phyloP scores from a whole-genome alignment of 768 basidiomycete genomes.

The Rickenella mellea region DNA sequence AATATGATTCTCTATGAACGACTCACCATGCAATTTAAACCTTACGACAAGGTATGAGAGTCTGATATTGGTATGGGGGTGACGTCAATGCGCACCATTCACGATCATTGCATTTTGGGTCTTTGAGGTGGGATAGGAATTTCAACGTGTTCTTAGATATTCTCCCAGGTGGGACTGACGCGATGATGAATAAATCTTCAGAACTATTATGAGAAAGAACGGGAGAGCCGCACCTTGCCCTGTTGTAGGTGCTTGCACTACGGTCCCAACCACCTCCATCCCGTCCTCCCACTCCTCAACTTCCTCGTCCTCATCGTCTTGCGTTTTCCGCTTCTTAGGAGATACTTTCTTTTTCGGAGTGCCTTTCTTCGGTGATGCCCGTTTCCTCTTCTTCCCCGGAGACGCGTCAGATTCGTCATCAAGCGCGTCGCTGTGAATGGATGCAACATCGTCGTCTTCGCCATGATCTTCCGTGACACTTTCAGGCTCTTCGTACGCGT shows the following conservation, averaged over 20 bases:
- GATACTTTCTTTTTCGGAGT: conserved; percentile 12
- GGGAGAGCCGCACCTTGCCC: conserved; percentile 51
- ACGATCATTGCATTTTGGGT: conserved; percentile 76
- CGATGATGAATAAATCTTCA: conserved; percentile 1
- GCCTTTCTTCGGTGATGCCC: conserved; percentile 9
- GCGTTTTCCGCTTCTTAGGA: conserved; percentile 19
- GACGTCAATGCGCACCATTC: conserved; percentile 46
- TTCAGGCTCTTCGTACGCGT: conserved; percentile 7
- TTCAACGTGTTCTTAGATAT: conserved; percentile 80
- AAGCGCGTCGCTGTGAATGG: conserved; percentile 25
- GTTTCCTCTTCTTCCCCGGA: conserved; percentile 20
- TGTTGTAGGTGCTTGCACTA: conserved; percentile 73
- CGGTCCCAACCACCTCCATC: conserved; percentile 61
- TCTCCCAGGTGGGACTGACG: conserved; percentile 69
- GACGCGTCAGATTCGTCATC: conserved; percentile 20
- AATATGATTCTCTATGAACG: neutral
- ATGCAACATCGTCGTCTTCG: conserved; percentile 16
- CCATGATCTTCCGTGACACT: conserved; percentile 14
- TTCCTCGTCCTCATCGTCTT: conserved; percentile 27
- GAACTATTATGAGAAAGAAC: neutral
- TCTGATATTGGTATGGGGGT: neutral
- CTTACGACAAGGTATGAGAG: conserved; percentile 26
- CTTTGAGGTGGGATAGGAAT: conserved; percentile 60
- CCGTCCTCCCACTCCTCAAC: conserved; percentile 48
- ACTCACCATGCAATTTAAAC: conserved; percentile 73